These are phyloP conservation scores for Acer negundo DNA, from an alignment of 345 rosid genomes.

Conservation along the genomic window DNA sequence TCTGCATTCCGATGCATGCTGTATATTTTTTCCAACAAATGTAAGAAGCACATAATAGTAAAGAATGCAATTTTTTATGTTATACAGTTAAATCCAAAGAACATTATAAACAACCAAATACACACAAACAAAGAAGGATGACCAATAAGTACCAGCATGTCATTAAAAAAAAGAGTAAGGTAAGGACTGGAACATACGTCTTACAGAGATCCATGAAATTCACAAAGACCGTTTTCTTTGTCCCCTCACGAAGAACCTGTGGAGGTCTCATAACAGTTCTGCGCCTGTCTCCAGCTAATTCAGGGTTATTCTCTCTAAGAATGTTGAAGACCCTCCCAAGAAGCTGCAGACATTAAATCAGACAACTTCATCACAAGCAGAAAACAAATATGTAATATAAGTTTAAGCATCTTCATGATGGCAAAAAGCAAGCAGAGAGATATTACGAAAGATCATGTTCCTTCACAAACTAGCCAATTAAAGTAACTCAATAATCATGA, in stretches of 20 bases:
- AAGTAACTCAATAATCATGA: too few species aligned
- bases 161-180: not conserved
- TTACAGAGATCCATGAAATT: constrained; percentile 98
- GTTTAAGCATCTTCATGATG: too few species aligned
- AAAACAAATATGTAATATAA: too few species aligned
- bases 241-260: constrained; percentile 97
- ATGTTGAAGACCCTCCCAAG: constrained; percentile 85
- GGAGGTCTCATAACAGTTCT: constrained; percentile 99
- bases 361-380: too few species aligned
- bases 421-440: too few species aligned
- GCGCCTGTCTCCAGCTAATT: constrained; percentile 95
- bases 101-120: not conserved
- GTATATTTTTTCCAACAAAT: not conserved
- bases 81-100: not conserved
- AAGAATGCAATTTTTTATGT: not conserved
- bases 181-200: constrained; percentile 45
- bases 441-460: too few species aligned
- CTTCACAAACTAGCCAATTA: too few species aligned
- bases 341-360: constrained; percentile 51
- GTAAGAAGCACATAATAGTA: not conserved
- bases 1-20: constrained; percentile 98
- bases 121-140: not conserved
- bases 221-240: constrained; percentile 95
- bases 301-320: constrained; percentile 91
- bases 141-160: not conserved